Evolutionary conservation across 2,329 filamentous ascomycete genomes (phyloP).

Genomic region (Calonectria fujianensis): DNA sequence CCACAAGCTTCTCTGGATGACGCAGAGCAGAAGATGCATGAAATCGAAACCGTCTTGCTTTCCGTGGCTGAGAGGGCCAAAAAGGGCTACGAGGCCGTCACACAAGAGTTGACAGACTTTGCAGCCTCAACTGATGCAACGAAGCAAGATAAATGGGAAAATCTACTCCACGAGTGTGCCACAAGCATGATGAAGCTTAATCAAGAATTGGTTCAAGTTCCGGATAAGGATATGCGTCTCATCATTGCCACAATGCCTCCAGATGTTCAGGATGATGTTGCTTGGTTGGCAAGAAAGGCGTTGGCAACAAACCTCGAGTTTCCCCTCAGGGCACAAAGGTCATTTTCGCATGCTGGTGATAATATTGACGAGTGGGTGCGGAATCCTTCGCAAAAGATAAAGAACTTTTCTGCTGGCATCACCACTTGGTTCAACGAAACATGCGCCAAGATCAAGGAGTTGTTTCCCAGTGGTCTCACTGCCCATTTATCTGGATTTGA

Average conservation of each 20-base stretch:
- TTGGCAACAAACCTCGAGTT: too few species aligned
- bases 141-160: not conserved
- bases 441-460: not conserved
- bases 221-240: too few species aligned
- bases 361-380: not conserved
- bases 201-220: too few species aligned
- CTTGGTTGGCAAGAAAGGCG: too few species aligned
- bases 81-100: not conserved
- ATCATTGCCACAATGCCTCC: too few species aligned
- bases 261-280: too few species aligned
- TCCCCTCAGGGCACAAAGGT: too few species aligned
- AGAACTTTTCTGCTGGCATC: too few species aligned
- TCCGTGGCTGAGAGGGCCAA: not conserved
- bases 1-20: not conserved
- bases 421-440: fast-evolving
- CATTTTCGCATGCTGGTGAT: not conserved
- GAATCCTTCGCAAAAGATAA: not conserved
- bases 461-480: not conserved
- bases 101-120: not conserved
- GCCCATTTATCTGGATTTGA: not conserved
- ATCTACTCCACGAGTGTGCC: too few species aligned
- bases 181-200: too few species aligned
- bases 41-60: not conserved
- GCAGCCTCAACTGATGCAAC: not conserved
- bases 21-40: not conserved